Percentiles rank a stretch among this genome's conserved stretches.
These are phyloP conservation scores for Podaxis pistillaris DNA, from an alignment of 768 basidiomycete genomes.

Conservation along the genomic window DNA sequence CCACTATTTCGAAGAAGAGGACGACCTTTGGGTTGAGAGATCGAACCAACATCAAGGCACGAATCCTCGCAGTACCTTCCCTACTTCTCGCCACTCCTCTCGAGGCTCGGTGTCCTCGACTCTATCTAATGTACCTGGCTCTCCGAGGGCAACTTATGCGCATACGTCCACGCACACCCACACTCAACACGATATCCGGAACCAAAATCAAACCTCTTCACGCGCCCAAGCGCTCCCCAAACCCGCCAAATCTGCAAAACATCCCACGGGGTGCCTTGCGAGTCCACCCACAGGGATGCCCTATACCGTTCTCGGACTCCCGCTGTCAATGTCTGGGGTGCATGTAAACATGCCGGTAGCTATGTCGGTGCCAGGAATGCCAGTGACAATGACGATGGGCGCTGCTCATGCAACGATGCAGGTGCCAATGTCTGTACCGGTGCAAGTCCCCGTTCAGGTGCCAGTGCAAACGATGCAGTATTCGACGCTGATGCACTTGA, in stretches of 20 bases:
- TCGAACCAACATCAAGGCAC: background rate
- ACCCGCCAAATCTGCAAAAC: background rate
- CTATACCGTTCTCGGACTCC: background rate
- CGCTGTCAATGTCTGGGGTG: background rate
- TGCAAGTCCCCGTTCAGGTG: slow-evolving; percentile 2
- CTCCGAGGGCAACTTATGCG: background rate
- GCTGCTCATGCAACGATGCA: background rate
- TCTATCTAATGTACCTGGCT: background rate
- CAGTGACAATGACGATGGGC: slow-evolving; percentile 1
- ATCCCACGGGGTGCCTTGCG: background rate
- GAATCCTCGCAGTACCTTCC: background rate
- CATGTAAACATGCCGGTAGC: background rate
- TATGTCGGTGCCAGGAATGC: background rate
- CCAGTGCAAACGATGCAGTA: slow-evolving; percentile 12
- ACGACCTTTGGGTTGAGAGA: background rate
- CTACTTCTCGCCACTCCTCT: background rate
- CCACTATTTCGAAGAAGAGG: background rate
- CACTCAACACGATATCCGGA: background rate
- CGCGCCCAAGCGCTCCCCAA: background rate
- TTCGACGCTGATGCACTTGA: slow-evolving; percentile 14
- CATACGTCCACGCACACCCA: background rate
- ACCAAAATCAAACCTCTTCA: background rate
- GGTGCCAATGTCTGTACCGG: background rate
- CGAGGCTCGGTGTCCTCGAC: background rate
- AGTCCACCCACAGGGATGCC: background rate